Percentiles rank a stretch among this genome's conserved stretches.
phyloP scores from a whole-genome alignment of 2,329 filamentous ascomycete species.

The Colletotrichum scovillei region DNA sequence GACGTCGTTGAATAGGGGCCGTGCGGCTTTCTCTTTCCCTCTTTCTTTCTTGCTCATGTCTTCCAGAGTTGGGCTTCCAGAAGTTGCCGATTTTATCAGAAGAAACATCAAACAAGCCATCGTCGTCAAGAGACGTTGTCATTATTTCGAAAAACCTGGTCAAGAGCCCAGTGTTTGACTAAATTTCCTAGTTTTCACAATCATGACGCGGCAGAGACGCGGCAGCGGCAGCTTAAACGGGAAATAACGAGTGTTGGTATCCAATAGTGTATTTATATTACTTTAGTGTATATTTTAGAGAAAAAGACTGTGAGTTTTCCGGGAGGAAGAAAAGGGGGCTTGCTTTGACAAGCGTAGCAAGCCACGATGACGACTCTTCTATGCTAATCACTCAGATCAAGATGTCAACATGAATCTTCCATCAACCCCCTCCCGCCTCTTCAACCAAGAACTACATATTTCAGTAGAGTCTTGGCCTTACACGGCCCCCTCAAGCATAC shows the following conservation, averaged over 20 bases:
- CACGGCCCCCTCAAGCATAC: neutral
- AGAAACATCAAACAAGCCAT: neutral
- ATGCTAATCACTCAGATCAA: too few species aligned
- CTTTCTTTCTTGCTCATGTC: too few species aligned
- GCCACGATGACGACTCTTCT: neutral
- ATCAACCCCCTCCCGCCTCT: too few species aligned
- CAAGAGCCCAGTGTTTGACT: neutral
- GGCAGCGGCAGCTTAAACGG: neutral
- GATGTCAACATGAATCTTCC: neutral
- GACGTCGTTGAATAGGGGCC: neutral
- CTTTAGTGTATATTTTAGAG: neutral
- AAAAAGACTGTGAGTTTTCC: neutral
- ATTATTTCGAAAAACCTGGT: too few species aligned
- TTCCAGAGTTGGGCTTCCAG: neutral
- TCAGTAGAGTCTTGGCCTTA: neutral
- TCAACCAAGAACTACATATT: neutral
- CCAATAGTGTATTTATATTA: constrained; percentile 2
- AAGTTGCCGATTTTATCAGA: too few species aligned
- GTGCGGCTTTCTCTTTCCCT: neutral
- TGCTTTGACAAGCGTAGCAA: neutral
- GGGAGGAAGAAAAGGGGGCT: neutral
- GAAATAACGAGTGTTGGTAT: neutral
- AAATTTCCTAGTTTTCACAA: too few species aligned
- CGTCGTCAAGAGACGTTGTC: neutral
- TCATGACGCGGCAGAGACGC: neutral